These are phyloP conservation scores for Talaromyces pinophilus DNA, from an alignment of 2,329 filamentous ascomycete genomes.

Conservation along the genomic window DNA sequence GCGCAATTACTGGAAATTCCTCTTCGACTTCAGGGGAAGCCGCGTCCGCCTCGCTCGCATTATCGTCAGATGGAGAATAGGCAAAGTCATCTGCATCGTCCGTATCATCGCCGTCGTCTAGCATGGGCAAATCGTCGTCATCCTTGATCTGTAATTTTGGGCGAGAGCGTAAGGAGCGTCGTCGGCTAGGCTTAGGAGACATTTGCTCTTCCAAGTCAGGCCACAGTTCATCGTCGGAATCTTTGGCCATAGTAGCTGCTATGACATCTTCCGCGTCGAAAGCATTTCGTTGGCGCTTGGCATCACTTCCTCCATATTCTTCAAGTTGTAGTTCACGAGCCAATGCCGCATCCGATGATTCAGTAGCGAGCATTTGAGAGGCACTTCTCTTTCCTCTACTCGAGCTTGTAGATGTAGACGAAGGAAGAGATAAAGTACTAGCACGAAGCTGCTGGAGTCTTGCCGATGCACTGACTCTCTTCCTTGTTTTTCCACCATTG, in stretches of 20 bases:
- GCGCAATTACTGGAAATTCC: neutral
- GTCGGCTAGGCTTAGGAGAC: conserved; percentile 1
- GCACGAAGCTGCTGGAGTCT: conserved; percentile 51
- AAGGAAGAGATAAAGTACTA: conserved; percentile 52
- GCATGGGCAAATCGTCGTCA: conserved; percentile 25
- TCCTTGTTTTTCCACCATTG: conserved; percentile 27
- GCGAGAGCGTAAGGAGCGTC: conserved; percentile 9
- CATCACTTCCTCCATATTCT: conserved; percentile 46
- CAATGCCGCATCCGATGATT: conserved; percentile 53
- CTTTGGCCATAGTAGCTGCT: conserved; percentile 28
- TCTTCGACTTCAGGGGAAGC: conserved; percentile 9
- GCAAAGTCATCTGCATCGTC: conserved; percentile 28
- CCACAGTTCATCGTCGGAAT: conserved; percentile 27
- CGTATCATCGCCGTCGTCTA: conserved; percentile 22
- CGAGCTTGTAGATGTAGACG: conserved; percentile 29
- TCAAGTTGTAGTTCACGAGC: conserved; percentile 60
- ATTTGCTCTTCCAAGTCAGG: neutral
- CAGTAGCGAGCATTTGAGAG: conserved; percentile 42
- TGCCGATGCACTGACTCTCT: conserved; percentile 47
- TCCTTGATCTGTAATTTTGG: conserved; percentile 15
- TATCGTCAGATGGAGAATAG: conserved; percentile 25
- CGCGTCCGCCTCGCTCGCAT: conserved; percentile 14
- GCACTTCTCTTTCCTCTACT: conserved; percentile 48
- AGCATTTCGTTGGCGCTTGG: conserved; percentile 41
- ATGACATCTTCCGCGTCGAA: conserved; percentile 21